Evolutionary conservation across 352 stramenopile species (phyloP), one percentile per base, ranked within the genome.

Genomic region (Pythium vanterpoolii): DNA sequence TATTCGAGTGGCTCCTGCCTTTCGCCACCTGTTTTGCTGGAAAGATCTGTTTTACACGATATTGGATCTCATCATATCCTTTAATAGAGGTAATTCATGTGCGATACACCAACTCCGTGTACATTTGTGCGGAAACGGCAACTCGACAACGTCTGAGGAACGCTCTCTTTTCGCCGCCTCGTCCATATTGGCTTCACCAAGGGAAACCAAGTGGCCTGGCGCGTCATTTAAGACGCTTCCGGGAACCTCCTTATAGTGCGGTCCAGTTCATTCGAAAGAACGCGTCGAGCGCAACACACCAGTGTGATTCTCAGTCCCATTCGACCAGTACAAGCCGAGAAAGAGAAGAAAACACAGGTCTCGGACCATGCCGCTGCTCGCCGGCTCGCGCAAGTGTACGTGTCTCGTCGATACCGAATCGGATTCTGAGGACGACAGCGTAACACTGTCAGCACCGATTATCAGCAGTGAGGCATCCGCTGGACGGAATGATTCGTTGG

Each of bases 361-460:
- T 2, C 18, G 10, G 3, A 39, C 19, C 50, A 66, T 66, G 59
- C 26, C 44, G 43, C 36, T 45, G 26, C 31, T 60, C 31, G 24
- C 50, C 23, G 16, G 27, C 13, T 50, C 53, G 24, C 76, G 76
- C 28, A 80, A 83, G 66, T 91, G 82, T 70, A 89, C 82, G 48
- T 91, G 82, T 62, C 62, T 72, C 10, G 73, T 77, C 23, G 82
- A 91, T 56, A 89, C 77, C 27, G 79, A 88, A 54, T 87, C 73
- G 4, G 82, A 91, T 61, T 89, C 82, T 39, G 81, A 90, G 48
- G 77, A 69, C 24, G 81, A 90, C 26, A 74, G 30, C 13, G 19
- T 33, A 11, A 0, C 46, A 3, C 30, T 44, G 40, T 43, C 51
- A 9, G 23, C 46, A 19, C 27, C 46, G 46, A 42, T 53, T n/a